Percentiles rank a stretch among this genome's conserved stretches.
Conservation (phyloP, 768 basidiomycete species). For the Pholiota molesta region DNA sequence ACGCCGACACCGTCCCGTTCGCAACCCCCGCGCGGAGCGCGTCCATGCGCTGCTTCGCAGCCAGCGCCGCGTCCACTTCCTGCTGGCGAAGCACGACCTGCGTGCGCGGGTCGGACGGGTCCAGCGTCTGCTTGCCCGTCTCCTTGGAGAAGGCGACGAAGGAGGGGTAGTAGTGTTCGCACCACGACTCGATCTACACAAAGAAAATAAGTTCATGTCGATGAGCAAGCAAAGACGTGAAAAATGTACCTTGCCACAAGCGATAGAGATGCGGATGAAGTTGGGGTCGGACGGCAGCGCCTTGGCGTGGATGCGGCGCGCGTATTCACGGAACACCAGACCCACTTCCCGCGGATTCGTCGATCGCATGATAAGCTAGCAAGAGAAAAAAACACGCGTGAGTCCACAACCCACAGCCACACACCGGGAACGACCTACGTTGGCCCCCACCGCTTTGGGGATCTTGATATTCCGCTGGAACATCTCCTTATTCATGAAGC, state of each 20-base stretch:
- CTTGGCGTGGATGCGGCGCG: slow-evolving; percentile 81
- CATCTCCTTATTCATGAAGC: slow-evolving; percentile 92
- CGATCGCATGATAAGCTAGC: slow-evolving; percentile 87
- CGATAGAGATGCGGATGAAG: slow-evolving; percentile 80
- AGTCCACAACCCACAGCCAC: background rate
- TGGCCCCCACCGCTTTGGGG: slow-evolving; percentile 86
- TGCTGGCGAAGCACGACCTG: slow-evolving; percentile 49
- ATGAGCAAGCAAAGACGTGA: background rate
- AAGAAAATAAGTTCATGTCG: slow-evolving; percentile 2
- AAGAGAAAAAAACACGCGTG: background rate
- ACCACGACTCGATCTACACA: slow-evolving; percentile 92
- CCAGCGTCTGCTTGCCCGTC: slow-evolving; percentile 34
- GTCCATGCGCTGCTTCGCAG: slow-evolving; percentile 32
- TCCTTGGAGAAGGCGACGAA: slow-evolving; percentile 58
- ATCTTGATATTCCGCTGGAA: slow-evolving; percentile 93
- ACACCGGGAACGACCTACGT: slow-evolving; percentile 47
- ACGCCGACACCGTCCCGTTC: background rate
- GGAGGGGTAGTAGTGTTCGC: slow-evolving; percentile 90
- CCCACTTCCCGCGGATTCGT: slow-evolving; percentile 93
- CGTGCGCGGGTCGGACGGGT: slow-evolving; percentile 60
- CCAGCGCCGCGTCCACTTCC: slow-evolving; percentile 40
- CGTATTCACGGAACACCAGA: slow-evolving; percentile 82
- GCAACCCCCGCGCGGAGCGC: slow-evolving; percentile 24
- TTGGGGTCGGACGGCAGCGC: slow-evolving; percentile 82
- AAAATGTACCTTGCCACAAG: slow-evolving; percentile 74